Evolutionary conservation across 2,329 filamentous ascomycete species (phyloP).

Genomic region (Atkinsonella hypoxylon): DNA sequence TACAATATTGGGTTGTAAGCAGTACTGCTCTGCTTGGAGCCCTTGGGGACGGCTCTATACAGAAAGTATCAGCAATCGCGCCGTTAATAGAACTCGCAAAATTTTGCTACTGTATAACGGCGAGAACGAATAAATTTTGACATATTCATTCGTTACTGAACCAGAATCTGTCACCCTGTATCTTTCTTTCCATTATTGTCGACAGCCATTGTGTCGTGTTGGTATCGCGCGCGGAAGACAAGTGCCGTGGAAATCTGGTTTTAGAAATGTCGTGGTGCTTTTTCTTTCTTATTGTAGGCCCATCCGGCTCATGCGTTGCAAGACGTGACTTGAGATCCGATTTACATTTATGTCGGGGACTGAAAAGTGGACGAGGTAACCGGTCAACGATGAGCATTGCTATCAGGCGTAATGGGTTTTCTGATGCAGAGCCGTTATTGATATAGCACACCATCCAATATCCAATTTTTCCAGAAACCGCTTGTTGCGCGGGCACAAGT

Average conservation of each 20-base stretch:
- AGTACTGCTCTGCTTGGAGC: conserved; percentile 80
- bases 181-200: conserved; percentile 33
- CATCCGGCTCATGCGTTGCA: too few species aligned
- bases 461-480: too few species aligned
- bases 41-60: conserved; percentile 47
- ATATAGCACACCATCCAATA: too few species aligned
- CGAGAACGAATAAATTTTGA: conserved; percentile 6
- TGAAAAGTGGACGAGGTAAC: too few species aligned
- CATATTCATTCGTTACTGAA: conserved; percentile 7
- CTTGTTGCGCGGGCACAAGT: too few species aligned
- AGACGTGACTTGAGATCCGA: too few species aligned
- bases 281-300: too few species aligned
- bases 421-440: too few species aligned
- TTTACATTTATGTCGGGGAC: too few species aligned
- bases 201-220: conserved; percentile 23
- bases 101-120: conserved; percentile 62
- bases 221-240: conserved; percentile 3
- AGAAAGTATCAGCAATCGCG: conserved; percentile 62
- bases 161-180: conserved; percentile 24
- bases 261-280: conserved; percentile 9
- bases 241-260: background rate
- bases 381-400: too few species aligned
- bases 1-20: too few species aligned
- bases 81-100: conserved; percentile 62
- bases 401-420: too few species aligned